phyloP scores from a whole-genome alignment of 2,329 filamentous ascomycete species.

The Fusarium sp. region DNA sequence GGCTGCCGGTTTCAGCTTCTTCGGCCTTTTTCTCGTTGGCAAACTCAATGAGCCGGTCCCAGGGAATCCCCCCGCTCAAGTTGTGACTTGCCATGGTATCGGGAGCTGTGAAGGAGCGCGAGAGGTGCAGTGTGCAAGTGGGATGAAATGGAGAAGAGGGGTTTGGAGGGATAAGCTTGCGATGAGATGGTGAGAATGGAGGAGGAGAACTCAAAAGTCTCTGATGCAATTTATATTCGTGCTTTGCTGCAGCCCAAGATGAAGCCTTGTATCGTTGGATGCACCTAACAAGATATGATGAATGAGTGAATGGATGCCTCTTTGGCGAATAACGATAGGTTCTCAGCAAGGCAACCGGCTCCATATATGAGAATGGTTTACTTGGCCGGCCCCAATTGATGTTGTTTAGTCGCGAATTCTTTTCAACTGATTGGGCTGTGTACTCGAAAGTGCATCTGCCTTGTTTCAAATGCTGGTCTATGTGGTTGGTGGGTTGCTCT shows the following conservation, averaged over 20 bases:
- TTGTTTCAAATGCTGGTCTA: background rate
- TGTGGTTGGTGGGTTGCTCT: background rate
- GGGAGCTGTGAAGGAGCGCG: background rate
- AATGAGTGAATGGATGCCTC: conserved; percentile 7
- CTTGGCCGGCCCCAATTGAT: background rate
- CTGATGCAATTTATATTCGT: conserved; percentile 9
- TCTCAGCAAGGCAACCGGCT: conserved; percentile 1
- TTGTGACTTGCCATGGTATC: conserved; percentile 5
- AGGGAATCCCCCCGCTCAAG: conserved; percentile 15
- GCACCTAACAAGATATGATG: too few species aligned
- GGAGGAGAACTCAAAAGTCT: background rate
- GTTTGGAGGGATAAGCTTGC: background rate
- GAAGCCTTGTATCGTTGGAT: background rate
- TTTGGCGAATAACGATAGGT: conserved; percentile 18
- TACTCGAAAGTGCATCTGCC: background rate
- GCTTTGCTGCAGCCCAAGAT: conserved; percentile 3
- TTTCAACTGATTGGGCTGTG: background rate
- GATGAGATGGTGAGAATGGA: background rate
- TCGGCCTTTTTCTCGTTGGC: conserved; percentile 30
- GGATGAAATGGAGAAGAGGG: conserved; percentile 3
- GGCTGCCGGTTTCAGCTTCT: conserved; percentile 29
- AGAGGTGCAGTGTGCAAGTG: background rate
- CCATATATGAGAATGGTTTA: background rate
- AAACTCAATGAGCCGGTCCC: conserved; percentile 33
- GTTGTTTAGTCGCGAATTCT: background rate